These are phyloP conservation scores for Trametes coccinea DNA, from an alignment of 768 basidiomycete species.

Conservation along the genomic window DNA sequence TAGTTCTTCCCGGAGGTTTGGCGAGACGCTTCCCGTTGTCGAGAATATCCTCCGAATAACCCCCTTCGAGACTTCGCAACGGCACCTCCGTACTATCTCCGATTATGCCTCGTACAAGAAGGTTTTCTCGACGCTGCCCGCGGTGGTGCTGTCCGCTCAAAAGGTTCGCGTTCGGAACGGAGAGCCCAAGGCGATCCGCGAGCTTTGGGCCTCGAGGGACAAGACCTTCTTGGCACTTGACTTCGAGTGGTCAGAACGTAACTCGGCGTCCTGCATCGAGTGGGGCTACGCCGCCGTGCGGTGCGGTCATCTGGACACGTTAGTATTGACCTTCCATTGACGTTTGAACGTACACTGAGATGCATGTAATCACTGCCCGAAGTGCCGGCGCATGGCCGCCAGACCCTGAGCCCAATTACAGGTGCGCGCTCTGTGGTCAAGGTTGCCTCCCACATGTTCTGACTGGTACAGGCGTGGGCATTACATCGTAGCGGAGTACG, in stretches of 20 bases:
- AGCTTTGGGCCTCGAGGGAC: slow-evolving; percentile 68
- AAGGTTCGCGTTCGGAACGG: slow-evolving; percentile 67
- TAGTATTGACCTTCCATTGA: slow-evolving; percentile 30
- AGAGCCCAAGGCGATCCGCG: slow-evolving; percentile 60
- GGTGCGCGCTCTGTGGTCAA: slow-evolving; percentile 43
- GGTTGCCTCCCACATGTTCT: slow-evolving; percentile 18
- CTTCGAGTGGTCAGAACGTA: slow-evolving; percentile 76
- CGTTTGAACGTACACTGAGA: slow-evolving; percentile 5
- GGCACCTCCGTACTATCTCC: slow-evolving; percentile 70
- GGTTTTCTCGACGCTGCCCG: slow-evolving; percentile 69
- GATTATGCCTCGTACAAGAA: slow-evolving; percentile 72
- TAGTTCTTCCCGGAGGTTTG: slow-evolving; percentile 49
- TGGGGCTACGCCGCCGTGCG: slow-evolving; percentile 84
- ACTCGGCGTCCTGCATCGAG: slow-evolving; percentile 66
- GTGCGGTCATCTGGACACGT: slow-evolving; percentile 72
- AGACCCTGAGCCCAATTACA: slow-evolving; percentile 70
- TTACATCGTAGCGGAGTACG: slow-evolving; percentile 70
- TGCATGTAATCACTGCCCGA: background rate
- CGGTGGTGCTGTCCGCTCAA: slow-evolving; percentile 61
- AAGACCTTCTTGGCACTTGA: slow-evolving; percentile 76
- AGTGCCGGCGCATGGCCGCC: slow-evolving; percentile 79
- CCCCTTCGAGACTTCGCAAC: slow-evolving; percentile 66
- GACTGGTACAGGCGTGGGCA: slow-evolving; percentile 55
- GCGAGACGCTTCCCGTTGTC: slow-evolving; percentile 70
- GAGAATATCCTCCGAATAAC: slow-evolving; percentile 69